Evolutionary conservation across 2,329 filamentous ascomycete genomes (phyloP).

Genomic region (Zalaria sp.): DNA sequence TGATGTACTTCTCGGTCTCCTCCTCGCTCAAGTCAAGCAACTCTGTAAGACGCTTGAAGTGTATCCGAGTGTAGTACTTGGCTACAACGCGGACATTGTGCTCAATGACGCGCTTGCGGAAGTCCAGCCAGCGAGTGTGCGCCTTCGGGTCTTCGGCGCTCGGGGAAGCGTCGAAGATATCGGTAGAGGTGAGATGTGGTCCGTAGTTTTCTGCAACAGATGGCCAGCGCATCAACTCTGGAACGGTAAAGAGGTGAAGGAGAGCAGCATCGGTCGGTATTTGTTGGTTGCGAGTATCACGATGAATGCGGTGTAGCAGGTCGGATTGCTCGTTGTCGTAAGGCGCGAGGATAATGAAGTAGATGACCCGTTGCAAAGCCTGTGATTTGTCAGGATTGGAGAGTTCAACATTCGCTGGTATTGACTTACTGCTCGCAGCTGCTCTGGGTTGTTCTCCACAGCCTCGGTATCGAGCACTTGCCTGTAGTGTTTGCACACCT

Average conservation of each 20-base stretch:
- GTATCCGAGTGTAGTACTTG: conserved; percentile 97
- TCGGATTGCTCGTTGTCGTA: conserved; percentile 99
- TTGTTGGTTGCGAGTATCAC: conserved; percentile 66
- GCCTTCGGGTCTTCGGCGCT: conserved; percentile 57
- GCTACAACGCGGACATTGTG: conserved; percentile 96
- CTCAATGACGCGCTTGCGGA: conserved; percentile 97
- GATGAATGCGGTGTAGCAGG: conserved; percentile 81
- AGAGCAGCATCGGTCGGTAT: conserved; percentile 67
- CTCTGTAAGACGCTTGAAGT: conserved; percentile 78
- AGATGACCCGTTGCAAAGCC: conserved; percentile 89
- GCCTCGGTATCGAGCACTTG: conserved; percentile 94
- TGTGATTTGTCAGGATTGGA: conserved; percentile 22
- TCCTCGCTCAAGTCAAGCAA: conserved; percentile 85
- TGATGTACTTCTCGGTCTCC: conserved; percentile 98
- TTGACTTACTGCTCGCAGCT: conserved; percentile 64
- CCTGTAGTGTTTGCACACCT: conserved; percentile 95
- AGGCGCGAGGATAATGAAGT: conserved; percentile 90
- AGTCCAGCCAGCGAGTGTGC: conserved; percentile 75
- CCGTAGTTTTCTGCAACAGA: conserved; percentile 82
- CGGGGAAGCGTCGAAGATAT: conserved; percentile 65
- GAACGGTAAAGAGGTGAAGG: conserved; percentile 85
- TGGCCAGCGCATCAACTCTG: conserved; percentile 97
- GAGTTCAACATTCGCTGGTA: not conserved
- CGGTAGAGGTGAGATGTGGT: conserved; percentile 71
- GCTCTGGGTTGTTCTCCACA: conserved; percentile 75